Base-by-base conservation (phyloP, 371 early-diverging fungal species). In the Pancytospora epiphaga region DNA sequence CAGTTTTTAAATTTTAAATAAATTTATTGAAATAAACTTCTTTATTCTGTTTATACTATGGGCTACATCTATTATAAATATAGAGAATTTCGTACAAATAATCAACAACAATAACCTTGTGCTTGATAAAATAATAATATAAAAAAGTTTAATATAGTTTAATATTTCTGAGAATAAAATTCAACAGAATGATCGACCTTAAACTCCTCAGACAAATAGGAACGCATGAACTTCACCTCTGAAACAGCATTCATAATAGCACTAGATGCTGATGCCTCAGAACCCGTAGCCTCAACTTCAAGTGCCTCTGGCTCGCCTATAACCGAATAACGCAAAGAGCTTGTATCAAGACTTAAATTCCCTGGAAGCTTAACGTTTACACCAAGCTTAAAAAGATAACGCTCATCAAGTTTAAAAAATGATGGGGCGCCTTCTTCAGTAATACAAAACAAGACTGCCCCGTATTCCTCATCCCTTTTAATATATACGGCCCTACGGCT, bases 341-440 rank as follows among this genome's bases (percentile, higher is more conserved):
- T 49, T 37, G 30, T 58, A 38, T 66, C 56, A 34, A 73, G 37
- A 43, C 27, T 50, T 15, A 74, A 25, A 54, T 19, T 34, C 3
- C 36, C 32, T 40, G 18, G 25, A 50, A 69, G 2, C 9, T 62
- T 63, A n/a, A 65, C 73, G 39, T 62, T 39, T 49, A 69, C 39
- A 18, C 61, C 56, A 36, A 80, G 50, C 58, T 58, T 72, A 15
- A 78, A 47, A 1, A 81, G 50, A 73, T 67, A 81, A 36, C 67
- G 61, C 62, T 81, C 79, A 67, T 81, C 77, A 43, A 81, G 78
- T 36, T 65, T 73, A 49, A 81, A 78, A 9, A 75, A 37, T 32
- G 72, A 64, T 33, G 76, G 62, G 34, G 57, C 66, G 61, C 74
- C 77, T 19, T 73, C 39, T n/a, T 60, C 43, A 19, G 25, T 50